Conservation (phyloP, 805 yeast genomes). For the Suhomyces sp. region DNA sequence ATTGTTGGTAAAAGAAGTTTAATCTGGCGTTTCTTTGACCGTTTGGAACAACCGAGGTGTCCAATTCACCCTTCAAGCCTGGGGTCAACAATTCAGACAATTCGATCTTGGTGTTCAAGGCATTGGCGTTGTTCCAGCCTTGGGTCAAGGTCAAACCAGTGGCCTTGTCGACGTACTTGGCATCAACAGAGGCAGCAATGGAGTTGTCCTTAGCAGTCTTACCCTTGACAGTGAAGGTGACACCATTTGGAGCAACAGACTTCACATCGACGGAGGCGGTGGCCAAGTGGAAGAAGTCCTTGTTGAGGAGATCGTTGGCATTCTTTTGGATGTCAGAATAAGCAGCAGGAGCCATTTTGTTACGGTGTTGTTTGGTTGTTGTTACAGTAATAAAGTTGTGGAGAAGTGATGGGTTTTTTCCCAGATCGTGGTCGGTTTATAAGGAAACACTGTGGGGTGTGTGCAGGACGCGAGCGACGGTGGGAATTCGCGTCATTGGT, state of each 20-base stretch:
- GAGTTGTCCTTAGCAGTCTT: slow-evolving; percentile 78
- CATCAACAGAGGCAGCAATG: slow-evolving; percentile 85
- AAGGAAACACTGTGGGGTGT: slow-evolving; percentile 1
- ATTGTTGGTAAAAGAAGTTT: slow-evolving; percentile 88
- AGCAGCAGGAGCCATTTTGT: slow-evolving; percentile 67
- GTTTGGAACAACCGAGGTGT: slow-evolving; percentile 82
- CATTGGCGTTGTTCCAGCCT: slow-evolving; percentile 96
- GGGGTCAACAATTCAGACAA: slow-evolving; percentile 88
- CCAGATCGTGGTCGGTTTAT: slow-evolving; percentile 8
- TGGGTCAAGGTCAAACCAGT: slow-evolving; percentile 92
- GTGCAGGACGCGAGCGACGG: slow-evolving; percentile 5
- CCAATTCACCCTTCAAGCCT: slow-evolving; percentile 90
- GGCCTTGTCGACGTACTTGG: slow-evolving; percentile 89
- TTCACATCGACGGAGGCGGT: slow-evolving; percentile 87
- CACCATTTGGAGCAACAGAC: slow-evolving; percentile 96
- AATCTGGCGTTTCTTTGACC: slow-evolving; percentile 85
- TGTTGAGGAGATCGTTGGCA: slow-evolving; percentile 84
- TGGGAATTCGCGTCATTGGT: slow-evolving; percentile 1
- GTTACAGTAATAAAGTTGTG: slow-evolving; percentile 4
- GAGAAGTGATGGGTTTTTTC: slow-evolving; percentile 3
- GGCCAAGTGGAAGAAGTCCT: slow-evolving; percentile 90
- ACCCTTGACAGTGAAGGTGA: slow-evolving; percentile 90
- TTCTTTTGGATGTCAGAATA: slow-evolving; percentile 92
- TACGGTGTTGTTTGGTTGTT: slow-evolving; percentile 1
- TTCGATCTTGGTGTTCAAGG: slow-evolving; percentile 90